Base-by-base conservation (phyloP, 495 filamentous ascomycete species). In the Xylaria grammica region DNA sequence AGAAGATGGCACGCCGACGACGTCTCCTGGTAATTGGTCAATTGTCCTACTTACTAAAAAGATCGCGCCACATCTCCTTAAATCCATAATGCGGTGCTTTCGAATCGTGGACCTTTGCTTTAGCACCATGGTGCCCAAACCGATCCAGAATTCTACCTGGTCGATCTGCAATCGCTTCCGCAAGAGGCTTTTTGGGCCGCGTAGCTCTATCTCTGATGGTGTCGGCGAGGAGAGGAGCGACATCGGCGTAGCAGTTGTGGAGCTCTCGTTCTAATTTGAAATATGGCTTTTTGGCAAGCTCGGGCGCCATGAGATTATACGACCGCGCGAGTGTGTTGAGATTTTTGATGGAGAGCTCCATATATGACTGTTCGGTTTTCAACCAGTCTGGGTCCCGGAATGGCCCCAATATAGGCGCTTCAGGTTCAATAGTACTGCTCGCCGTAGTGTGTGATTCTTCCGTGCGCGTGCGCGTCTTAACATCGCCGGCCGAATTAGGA, bases 251-350 rank as follows among this genome's bases (percentile, higher is more conserved):
- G 69, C 92, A 96, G 9, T 83, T 81, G 24, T 81, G 83, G 11
- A 99, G 79, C 73, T 99, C 95, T 38, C 95, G 88, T 29, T 92
- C 88, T 2, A 98, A 85, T 26, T 81, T 88, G 72, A 92, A 91
- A 69, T 98, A 98, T 1, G 95, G 92, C 77, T 98, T 98, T 74
- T 94, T 95, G 13, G 94, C 94, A 0, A 96, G 84, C 32, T 90
- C 87, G 0, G 95, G 95, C 0, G 95, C 95, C 86, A 95, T 91
- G 0, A 99, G 86, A 65, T 99, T 99, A 79, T 99, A 99, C 7
- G 91, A 90, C 20, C 95, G 87, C 15, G 94, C 89, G 19, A 94
- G 82, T 29, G 73, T 72, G 75, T 98, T 99, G 58, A 99, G 84
- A 52, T 90, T 85, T 54, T 84, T 83, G 71, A 99, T 87, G 36